Evolutionary conservation across 2,329 filamentous ascomycete genomes (phyloP), one percentile per base, ranked within the genome.

Genomic region (Aspergillus sp.): DNA sequence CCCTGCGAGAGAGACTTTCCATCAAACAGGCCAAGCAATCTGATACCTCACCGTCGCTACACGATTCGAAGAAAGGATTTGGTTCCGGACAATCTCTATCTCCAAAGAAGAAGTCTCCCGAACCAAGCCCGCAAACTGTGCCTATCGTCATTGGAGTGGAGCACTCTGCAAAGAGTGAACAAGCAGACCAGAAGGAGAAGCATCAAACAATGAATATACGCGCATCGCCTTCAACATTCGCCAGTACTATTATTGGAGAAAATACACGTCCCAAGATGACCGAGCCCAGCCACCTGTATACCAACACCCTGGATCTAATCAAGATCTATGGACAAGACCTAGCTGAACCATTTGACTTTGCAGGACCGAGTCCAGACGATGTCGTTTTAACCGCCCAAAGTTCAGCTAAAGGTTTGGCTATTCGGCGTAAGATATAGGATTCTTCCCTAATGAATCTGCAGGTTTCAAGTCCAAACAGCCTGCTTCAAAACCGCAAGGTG

Each of bases 301-400:
- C 71, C 34, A 74, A 69, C 52, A 68, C 68, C 23, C 66, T 77
- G 62, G 73, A 78, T 70, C 57, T 78, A 30, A 71, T 77, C 51
- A 66, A 68, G 57, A 72, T 79, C 23, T 79, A 78, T 61, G 76
- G 76, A 59, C 72, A 77, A 64, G 69, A 77, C 59, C 66, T 75
- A 71, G 73, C 77, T 80, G 75, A 79, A 76, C 71, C 72, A 50
- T 81, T 80, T 75, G 78, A 89, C 62, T 97, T 97, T 80, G 83
- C 89, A 82, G 87, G 88, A 75, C 93, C 94, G 59, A 97, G 93
- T 79, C 93, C 93, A 68, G 93, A 98, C 81, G 93, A 97, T 76
- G 81, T 95, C 72, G 91, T 97, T 71, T 84, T 92, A 65, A 87
- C 89, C 76, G 94, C 93, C 69, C 94, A 97, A 83, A 89, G 69